Evolutionary conservation across 2,329 filamentous ascomycete species (phyloP).

Genomic region (Trichoderma pleuroti): DNA sequence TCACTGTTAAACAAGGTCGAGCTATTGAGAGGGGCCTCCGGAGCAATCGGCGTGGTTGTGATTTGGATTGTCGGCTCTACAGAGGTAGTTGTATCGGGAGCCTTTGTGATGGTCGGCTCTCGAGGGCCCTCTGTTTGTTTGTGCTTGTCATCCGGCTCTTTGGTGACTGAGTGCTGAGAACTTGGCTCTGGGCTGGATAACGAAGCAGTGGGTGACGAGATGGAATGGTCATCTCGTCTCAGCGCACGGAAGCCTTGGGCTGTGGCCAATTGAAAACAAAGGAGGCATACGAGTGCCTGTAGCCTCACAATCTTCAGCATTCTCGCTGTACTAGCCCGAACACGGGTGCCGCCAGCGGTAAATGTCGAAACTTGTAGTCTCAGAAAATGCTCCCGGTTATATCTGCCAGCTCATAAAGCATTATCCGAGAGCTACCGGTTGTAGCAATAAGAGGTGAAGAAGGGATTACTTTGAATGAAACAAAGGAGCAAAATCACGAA

Average conservation of each 20-base stretch:
- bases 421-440: conserved; percentile 17
- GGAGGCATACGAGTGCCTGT: conserved; percentile 39
- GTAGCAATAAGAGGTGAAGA: neutral
- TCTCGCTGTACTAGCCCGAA: neutral
- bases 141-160: neutral
- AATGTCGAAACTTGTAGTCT: conserved; percentile 16
- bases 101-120: neutral
- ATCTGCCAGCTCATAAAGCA: conserved; percentile 22
- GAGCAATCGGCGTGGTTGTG: conserved; percentile 19
- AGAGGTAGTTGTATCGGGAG: neutral
- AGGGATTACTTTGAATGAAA: neutral
- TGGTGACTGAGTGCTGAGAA: neutral
- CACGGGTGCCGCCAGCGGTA: conserved; percentile 4
- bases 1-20: conserved; percentile 36
- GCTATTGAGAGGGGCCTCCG: conserved; percentile 25
- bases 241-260: conserved; percentile 33
- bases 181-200: neutral
- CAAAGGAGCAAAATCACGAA: neutral
- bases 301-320: conserved; percentile 38
- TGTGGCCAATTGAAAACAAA: conserved; percentile 35
- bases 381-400: conserved; percentile 22
- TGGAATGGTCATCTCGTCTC: conserved; percentile 33
- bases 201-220: neutral
- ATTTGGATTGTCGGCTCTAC: neutral
- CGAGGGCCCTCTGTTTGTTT: conserved; percentile 16